These are phyloP conservation scores for Puccinia polysora DNA, from an alignment of 1,284 basidiomycete genomes.

Conservation along the genomic window DNA sequence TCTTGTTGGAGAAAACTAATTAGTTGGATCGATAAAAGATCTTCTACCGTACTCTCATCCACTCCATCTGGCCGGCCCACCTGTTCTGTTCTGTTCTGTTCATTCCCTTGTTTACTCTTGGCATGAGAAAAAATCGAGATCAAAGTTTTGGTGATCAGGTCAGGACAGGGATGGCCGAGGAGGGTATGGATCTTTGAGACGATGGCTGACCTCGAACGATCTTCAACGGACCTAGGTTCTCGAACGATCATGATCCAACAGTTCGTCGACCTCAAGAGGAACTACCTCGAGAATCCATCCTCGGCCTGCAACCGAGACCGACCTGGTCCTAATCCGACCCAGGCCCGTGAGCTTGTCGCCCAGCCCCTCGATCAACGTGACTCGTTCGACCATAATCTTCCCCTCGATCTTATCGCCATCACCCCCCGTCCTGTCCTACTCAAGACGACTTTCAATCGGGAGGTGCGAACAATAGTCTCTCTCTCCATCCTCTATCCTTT, in stretches of 20 bases:
- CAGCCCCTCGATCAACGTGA: background rate
- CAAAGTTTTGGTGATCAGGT: too few relatives aligned
- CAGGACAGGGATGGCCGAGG: too few relatives aligned
- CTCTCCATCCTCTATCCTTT: too few relatives aligned
- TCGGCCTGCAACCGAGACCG: background rate
- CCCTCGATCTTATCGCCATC: background rate
- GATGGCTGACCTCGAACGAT: constrained; percentile 3
- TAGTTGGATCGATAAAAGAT: too few relatives aligned
- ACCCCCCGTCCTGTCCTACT: background rate
- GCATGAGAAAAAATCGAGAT: too few relatives aligned
- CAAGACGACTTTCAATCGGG: constrained; percentile 20
- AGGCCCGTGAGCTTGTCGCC: background rate
- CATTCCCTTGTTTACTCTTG: too few relatives aligned
- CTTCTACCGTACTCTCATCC: too few relatives aligned
- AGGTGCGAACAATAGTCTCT: too few relatives aligned
- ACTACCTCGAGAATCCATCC: background rate
- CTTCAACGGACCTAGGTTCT: background rate
- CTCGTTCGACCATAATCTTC: background rate
- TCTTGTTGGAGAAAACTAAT: background rate
- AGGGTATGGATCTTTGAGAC: too few relatives aligned
- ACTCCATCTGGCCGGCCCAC: too few relatives aligned
- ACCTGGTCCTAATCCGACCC: background rate
- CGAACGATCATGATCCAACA: background rate
- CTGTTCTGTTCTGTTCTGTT: too few relatives aligned
- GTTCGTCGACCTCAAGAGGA: background rate